phyloP scores from a whole-genome alignment of 768 basidiomycete species.

The Termitomyces sp. region DNA sequence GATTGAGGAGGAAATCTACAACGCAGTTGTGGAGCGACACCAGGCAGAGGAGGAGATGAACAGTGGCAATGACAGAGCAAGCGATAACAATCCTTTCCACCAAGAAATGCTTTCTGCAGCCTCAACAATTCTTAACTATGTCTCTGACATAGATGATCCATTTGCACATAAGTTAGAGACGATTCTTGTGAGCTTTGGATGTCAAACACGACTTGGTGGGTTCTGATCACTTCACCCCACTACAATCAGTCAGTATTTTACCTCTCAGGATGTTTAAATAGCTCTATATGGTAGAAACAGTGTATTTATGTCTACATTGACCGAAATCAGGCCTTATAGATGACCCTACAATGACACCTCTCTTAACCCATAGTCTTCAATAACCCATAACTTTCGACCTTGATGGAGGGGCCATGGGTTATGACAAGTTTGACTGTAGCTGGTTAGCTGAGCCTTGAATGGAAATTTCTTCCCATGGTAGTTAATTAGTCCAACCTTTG shows the following conservation, averaged over 20 bases:
- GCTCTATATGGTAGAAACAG: background rate
- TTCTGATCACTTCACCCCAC: background rate
- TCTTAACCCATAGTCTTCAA: background rate
- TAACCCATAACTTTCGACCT: background rate
- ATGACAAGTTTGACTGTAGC: background rate
- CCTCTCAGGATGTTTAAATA: background rate
- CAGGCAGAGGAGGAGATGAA: background rate
- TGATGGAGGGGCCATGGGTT: background rate
- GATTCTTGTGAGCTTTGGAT: slow-evolving; percentile 18
- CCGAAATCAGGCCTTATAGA: background rate
- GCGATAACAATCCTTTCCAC: slow-evolving; percentile 13
- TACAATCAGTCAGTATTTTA: background rate
- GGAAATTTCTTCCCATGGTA: too few relatives aligned
- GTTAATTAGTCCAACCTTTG: too few relatives aligned
- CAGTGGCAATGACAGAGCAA: slow-evolving; percentile 6
- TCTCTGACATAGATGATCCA: slow-evolving; percentile 16
- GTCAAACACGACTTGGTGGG: slow-evolving; percentile 9
- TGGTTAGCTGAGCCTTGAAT: too few relatives aligned
- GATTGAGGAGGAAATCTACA: slow-evolving; percentile 3
- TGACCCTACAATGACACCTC: background rate
- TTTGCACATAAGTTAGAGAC: slow-evolving; percentile 20
- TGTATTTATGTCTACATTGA: background rate
- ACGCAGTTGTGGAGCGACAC: background rate
- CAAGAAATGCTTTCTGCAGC: slow-evolving; percentile 18
- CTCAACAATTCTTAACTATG: slow-evolving; percentile 16